These are phyloP conservation scores for Agrocybe pediades DNA, from an alignment of 768 basidiomycete genomes.

Conservation along the genomic window DNA sequence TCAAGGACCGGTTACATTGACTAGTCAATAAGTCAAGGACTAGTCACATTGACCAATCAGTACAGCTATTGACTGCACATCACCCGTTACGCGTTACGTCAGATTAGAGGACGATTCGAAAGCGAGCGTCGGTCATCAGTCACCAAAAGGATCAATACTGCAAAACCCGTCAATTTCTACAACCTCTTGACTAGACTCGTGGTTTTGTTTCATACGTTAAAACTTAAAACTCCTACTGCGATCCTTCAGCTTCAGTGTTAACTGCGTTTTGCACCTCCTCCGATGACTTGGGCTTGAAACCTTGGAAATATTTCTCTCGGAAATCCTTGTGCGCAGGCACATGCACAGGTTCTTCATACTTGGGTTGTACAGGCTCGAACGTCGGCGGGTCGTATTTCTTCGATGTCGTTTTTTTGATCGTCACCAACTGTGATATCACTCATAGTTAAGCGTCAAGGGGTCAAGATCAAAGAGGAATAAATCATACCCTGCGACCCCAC, in stretches of 20 bases:
- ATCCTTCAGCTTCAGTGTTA: neutral
- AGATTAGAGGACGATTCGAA: too few species aligned
- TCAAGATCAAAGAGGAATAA: slow-evolving; percentile 9
- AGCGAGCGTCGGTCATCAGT: too few species aligned
- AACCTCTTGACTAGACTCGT: too few species aligned
- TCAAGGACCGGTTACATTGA: too few species aligned
- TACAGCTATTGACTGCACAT: too few species aligned
- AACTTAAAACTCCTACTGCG: too few species aligned
- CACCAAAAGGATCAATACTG: too few species aligned
- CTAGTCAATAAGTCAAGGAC: too few species aligned
- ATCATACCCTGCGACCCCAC: slow-evolving; percentile 91
- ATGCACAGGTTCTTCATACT: slow-evolving; percentile 28
- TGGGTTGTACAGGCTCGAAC: slow-evolving; percentile 40
- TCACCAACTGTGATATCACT: slow-evolving; percentile 67
- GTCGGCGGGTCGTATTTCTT: slow-evolving; percentile 50
- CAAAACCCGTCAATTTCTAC: too few species aligned
- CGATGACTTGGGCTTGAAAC: slow-evolving; percentile 55
- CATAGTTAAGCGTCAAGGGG: neutral
- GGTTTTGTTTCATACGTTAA: too few species aligned
- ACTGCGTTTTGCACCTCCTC: slow-evolving; percentile 6
- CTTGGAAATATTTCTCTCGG: slow-evolving; percentile 83
- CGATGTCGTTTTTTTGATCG: slow-evolving; percentile 72
- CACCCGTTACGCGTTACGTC: too few species aligned
- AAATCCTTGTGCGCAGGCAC: slow-evolving; percentile 90
- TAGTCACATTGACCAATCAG: too few species aligned